Evolutionary conservation across 2,329 filamentous ascomycete species (phyloP).

Genomic region (Aspergillus fructus): DNA sequence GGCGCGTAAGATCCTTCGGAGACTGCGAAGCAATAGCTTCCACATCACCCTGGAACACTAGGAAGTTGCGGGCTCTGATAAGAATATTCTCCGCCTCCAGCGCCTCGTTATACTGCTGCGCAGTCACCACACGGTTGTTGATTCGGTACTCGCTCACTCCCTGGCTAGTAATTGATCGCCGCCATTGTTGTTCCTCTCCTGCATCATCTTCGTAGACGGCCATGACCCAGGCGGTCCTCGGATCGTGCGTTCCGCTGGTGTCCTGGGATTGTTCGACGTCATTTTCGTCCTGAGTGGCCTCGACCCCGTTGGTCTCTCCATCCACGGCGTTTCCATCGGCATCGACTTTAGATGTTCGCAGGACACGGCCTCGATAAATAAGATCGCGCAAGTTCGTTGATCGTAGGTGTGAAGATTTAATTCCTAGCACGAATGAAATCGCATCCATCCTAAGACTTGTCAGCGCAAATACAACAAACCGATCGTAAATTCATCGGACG

Average conservation of each 20-base stretch:
- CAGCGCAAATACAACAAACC: constrained; percentile 16
- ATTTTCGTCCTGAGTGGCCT: constrained; percentile 56
- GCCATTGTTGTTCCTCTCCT: constrained; percentile 93
- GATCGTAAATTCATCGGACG: constrained; percentile 34
- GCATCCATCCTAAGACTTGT: constrained; percentile 78
- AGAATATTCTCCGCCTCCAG: constrained; percentile 93
- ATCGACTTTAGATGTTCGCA: constrained; percentile 90
- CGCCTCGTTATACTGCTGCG: constrained; percentile 88
- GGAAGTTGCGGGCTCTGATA: constrained; percentile 96
- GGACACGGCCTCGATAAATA: constrained; percentile 90
- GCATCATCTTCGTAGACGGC: constrained; percentile 98
- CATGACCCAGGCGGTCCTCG: constrained; percentile 97
- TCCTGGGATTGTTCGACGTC: constrained; percentile 62
- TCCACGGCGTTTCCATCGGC: constrained; percentile 71
- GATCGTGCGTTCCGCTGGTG: constrained; percentile 64
- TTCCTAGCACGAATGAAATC: constrained; percentile 97
- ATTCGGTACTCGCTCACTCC: constrained; percentile 95
- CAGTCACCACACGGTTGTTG: constrained; percentile 85
- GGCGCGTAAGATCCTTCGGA: constrained; percentile 83
- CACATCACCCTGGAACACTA: constrained; percentile 97
- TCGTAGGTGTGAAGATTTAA: constrained; percentile 96
- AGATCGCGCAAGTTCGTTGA: constrained; percentile 92
- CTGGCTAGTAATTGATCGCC: constrained; percentile 83
- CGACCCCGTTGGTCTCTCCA: constrained; percentile 63
- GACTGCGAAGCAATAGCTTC: constrained; percentile 96